Base-by-base conservation (phyloP, 208 protist genomes). In the Wallacemonas sp. region DNA sequence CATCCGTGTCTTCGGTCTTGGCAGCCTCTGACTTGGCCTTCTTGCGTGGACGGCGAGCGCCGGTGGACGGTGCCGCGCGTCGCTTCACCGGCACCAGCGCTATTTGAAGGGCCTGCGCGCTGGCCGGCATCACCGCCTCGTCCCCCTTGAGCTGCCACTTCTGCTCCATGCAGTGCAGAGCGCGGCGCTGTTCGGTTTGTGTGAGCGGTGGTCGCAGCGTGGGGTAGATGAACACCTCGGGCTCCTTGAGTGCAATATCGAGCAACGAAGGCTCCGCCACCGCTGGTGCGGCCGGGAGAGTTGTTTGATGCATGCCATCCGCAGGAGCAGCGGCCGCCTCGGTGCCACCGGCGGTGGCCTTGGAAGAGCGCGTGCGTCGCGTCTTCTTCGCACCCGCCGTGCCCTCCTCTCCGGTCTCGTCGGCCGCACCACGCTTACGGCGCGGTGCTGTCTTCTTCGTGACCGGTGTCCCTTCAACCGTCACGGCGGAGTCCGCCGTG, bases 181-280 rank as follows among this genome's bases (percentile, higher is more conserved):
- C 87, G 27, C 68, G 73, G 54, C 78, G 36, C 34, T 79, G 78
- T 53, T 89, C 81, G 3, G 61, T 48, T 1, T 59, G n/a, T 4
- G 65, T 55, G 30, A 93, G 73, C 29, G 81, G 76, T 10, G 87
- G 81, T n/a, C 84, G 79, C 42, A 84, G 78, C 9, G 71, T 68
- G 2, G 81, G 77, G 68, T 87, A 87, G 1, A 65, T 50, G 71
- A 76, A 79, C 50, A 41, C 60, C 24, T 63, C 58, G 3, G 55
- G 66, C 21, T 38, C 32, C 36, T 69, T 57, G 15, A 39, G 30
- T 10, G 32, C 32, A 24, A 57, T 33, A 19, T 57, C 65, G 41
- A 52, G 41, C 52, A 76, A 52, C 2, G 24, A 69, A 22, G 50
- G 34, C 33, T 54, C 60, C 13, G 61, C 30, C 5, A 30, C 44